A percentile compares a stretch with the other conserved stretches of the same genome.
phyloP scores from a whole-genome alignment of 139 green algal genomes.

The Deuterostichococcus epilithicus region DNA sequence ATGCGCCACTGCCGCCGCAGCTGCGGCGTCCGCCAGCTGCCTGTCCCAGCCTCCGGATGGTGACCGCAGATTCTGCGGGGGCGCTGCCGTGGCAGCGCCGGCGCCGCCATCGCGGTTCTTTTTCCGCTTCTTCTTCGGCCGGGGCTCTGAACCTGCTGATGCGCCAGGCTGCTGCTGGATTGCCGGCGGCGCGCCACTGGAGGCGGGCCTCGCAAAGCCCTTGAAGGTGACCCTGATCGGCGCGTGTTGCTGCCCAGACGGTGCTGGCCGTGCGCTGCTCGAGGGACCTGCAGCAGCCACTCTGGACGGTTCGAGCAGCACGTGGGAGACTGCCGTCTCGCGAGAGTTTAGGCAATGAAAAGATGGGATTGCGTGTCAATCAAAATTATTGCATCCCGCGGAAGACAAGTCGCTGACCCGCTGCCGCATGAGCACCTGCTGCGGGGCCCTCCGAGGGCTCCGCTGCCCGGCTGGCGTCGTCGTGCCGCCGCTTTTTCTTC shows the following conservation, averaged over 20 bases:
- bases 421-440: no score
- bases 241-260: background rate
- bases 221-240: background rate
- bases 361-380: no score
- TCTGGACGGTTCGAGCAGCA: no score
- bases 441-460: background rate
- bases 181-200: no score
- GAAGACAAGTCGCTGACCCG: no score
- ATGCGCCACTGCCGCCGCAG: background rate
- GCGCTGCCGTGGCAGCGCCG: background rate
- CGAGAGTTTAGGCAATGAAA: no score
- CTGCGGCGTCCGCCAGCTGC: background rate
- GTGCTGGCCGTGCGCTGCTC: background rate
- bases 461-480: background rate
- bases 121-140: background rate
- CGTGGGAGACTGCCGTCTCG: no score
- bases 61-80: no score
- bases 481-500: background rate
- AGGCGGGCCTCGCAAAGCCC: background rate
- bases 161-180: background rate
- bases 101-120: background rate
- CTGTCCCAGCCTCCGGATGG: background rate
- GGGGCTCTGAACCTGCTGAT: background rate
- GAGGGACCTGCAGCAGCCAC: background rate
- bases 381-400: no score